Evolutionary conservation across 345 rosid genomes (phyloP).

Genomic region (Hibiscus mutabilis): DNA sequence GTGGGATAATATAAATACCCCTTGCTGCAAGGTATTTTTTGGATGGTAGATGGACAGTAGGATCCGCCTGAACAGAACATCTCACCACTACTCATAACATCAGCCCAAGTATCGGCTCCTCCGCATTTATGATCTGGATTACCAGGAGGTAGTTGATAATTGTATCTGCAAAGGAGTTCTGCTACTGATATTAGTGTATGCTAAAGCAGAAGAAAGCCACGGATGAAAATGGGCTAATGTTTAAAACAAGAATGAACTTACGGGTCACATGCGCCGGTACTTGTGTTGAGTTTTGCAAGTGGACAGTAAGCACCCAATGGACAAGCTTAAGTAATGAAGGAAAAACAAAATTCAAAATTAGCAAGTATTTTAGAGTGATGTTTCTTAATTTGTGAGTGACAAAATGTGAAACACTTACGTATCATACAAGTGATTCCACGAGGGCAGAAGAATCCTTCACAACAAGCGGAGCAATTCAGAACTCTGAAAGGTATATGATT

Average conservation of each 20-base stretch:
- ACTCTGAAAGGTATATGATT: constrained; percentile 54
- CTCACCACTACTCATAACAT: constrained; percentile 63
- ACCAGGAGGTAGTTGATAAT: constrained; percentile 79
- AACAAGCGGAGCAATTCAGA: constrained; percentile 50
- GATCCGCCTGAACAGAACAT: constrained; percentile 91
- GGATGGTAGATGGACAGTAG: constrained; percentile 73
- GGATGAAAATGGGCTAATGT: too few relatives aligned
- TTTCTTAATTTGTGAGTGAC: not conserved
- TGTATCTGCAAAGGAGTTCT: constrained; percentile 66
- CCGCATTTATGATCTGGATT: constrained; percentile 77
- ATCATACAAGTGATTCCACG: constrained; percentile 97
- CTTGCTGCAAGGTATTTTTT: constrained; percentile 68
- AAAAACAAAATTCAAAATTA: not conserved
- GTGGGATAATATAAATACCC: constrained; percentile 63
- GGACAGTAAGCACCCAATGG: constrained; percentile 96
- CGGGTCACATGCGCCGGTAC: constrained; percentile 91
- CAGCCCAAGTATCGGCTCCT: constrained; percentile 95
- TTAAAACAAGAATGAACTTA: constrained; percentile 41
- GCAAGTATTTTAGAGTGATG: too few relatives aligned
- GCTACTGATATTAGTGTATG: constrained; percentile 34
- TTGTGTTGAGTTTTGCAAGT: constrained; percentile 48
- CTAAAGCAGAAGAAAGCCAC: not conserved
- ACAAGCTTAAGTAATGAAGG: constrained; percentile 55
- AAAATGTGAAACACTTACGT: constrained; percentile 43
- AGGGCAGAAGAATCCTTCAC: constrained; percentile 98